Conservation (phyloP, 2,329 filamentous ascomycete genomes). For the Rutstroemia sp. region DNA sequence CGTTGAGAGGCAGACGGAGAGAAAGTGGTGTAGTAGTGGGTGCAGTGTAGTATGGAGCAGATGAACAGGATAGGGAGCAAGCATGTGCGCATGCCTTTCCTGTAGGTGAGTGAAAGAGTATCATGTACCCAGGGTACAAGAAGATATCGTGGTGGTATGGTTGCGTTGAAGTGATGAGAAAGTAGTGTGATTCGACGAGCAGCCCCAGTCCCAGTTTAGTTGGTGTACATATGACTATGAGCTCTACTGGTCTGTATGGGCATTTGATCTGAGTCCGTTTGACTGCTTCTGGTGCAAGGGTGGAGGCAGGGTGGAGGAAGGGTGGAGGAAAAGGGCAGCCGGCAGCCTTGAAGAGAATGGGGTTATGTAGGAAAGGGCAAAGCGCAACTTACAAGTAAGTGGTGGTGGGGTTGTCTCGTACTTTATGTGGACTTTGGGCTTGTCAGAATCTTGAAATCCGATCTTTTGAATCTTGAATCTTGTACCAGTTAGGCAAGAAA, state of each 20-base stretch:
- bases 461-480: background rate
- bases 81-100: conserved; percentile 12
- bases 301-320: background rate
- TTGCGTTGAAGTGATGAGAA: conserved; percentile 1
- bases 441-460: background rate
- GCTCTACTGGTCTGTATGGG: background rate
- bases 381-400: background rate
- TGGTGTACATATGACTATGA: background rate
- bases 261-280: too few relatives aligned
- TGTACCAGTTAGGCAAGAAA: background rate
- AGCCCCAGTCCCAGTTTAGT: background rate
- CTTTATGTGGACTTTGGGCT: background rate
- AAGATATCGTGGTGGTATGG: conserved; percentile 5
- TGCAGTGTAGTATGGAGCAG: conserved; percentile 4
- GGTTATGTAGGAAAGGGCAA: background rate
- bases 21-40: conserved; percentile 6
- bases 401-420: background rate
- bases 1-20: conserved; percentile 4
- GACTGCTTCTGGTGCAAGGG: background rate
- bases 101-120: background rate
- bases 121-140: background rate
- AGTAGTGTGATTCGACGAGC: background rate
- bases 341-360: background rate
- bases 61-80: background rate
- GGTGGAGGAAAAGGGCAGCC: too few relatives aligned